Percentiles rank a stretch among this genome's conserved stretches.
These are phyloP conservation scores for Tylopilus cervinicoccineus DNA, from an alignment of 768 basidiomycete genomes.

Conservation along the genomic window DNA sequence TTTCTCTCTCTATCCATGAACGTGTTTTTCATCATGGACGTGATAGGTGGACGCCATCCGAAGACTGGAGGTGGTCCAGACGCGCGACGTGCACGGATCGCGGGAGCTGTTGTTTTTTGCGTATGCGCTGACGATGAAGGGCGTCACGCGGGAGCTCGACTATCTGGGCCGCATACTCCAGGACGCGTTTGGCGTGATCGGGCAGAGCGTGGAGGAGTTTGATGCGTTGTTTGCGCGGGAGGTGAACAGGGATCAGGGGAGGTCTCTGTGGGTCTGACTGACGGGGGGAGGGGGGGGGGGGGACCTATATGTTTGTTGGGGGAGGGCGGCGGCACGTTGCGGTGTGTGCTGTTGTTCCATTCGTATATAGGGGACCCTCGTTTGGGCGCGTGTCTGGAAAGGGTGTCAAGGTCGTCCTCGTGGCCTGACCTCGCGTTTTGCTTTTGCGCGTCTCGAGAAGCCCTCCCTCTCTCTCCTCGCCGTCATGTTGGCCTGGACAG, in stretches of 20 bases:
- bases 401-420: no score
- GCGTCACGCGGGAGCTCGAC: conserved; percentile 87
- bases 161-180: conserved; percentile 77
- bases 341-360: conserved; percentile 8
- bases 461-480: no score
- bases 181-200: conserved; percentile 89
- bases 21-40: no score
- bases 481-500: no score
- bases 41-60: conserved; percentile 82
- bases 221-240: conserved; percentile 61
- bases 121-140: conserved; percentile 91
- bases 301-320: no score
- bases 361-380: no score
- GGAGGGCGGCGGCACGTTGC: no score
- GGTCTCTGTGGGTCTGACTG: conserved; percentile 16
- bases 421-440: no score
- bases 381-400: no score
- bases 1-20: no score
- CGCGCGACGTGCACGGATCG: conserved; percentile 75
- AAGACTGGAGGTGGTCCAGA: conserved; percentile 82
- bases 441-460: no score
- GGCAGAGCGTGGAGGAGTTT: conserved; percentile 76
- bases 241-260: not conserved
- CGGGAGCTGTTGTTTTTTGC: conserved; percentile 90
- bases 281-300: no score